phyloP scores from a whole-genome alignment of 148 eudicot species.

The Vaccinium corymbosum region DNA sequence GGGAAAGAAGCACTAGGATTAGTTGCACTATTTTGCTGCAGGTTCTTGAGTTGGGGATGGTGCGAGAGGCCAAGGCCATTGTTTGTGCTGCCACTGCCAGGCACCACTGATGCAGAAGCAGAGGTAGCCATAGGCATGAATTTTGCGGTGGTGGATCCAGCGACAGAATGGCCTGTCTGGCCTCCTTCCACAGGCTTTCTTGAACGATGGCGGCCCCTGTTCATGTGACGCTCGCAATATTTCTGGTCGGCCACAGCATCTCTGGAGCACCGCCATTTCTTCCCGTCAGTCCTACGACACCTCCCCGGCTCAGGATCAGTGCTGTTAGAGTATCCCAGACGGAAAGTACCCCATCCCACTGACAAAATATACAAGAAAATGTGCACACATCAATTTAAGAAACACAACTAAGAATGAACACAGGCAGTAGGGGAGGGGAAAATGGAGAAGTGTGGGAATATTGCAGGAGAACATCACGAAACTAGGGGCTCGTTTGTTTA shows the following conservation, averaged over 20 bases:
- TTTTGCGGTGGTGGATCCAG: constrained; percentile 25
- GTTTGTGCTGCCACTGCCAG: constrained; percentile 23
- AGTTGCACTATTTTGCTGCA: constrained; percentile 34
- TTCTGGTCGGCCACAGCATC: constrained; percentile 61
- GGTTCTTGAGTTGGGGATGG: constrained; percentile 30
- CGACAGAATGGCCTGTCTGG: constrained; percentile 51
- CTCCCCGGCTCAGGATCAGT: constrained; percentile 70
- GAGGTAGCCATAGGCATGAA: constrained; percentile 19
- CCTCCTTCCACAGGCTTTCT: constrained; percentile 98
- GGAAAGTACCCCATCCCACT: constrained; percentile 63
- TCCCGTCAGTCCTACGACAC: constrained; percentile 64
- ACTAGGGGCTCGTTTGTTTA: no score
- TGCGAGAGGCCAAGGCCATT: constrained; percentile 23
- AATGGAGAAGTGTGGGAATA: neutral
- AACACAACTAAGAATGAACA: neutral
- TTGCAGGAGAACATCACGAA: neutral
- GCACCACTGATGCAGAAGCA: constrained; percentile 21
- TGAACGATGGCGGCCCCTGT: constrained; percentile 98
- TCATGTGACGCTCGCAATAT: constrained; percentile 66
- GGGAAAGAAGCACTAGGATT: constrained; percentile 22
- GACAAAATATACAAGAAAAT: neutral
- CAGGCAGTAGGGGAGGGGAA: neutral
- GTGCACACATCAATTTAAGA: neutral
- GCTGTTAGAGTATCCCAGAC: constrained; percentile 46
- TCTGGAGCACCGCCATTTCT: constrained; percentile 66